phyloP scores from a whole-genome alignment of 108 stramenopile species.

The Skeletonema grethae region DNA sequence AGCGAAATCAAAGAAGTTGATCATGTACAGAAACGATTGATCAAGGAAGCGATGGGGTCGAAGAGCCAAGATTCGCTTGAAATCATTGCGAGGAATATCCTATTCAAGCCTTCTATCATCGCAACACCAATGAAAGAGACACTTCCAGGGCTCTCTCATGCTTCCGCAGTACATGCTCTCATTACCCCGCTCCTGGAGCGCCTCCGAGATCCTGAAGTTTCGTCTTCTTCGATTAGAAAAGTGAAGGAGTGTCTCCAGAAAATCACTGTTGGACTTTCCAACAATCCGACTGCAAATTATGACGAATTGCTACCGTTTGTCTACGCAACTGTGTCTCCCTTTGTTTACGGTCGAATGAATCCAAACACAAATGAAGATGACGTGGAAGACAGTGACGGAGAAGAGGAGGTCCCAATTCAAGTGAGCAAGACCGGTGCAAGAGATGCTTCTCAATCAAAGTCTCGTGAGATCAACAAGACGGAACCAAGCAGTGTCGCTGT shows the following conservation, averaged over 20 bases:
- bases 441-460: conserved; percentile 4
- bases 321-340: conserved; percentile 77
- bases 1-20: conserved; percentile 82
- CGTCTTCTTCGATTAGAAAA: conserved; percentile 56
- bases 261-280: conserved; percentile 86
- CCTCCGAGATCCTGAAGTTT: conserved; percentile 59
- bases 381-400: conserved; percentile 55
- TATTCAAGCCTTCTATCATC: conserved; percentile 66
- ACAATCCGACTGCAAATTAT: conserved; percentile 82
- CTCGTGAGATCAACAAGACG: conserved; percentile 20
- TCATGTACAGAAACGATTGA: conserved; percentile 69
- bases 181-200: conserved; percentile 77
- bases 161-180: conserved; percentile 71
- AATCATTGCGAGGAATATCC: conserved; percentile 62
- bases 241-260: conserved; percentile 85
- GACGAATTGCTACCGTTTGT: conserved; percentile 81
- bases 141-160: conserved; percentile 45
- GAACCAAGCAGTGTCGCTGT: conserved; percentile 31
- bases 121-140: conserved; percentile 32
- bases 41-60: conserved; percentile 88
- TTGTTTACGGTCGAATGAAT: conserved; percentile 42
- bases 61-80: conserved; percentile 85
- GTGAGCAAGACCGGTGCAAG: conserved; percentile 47
- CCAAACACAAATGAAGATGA: conserved; percentile 20
- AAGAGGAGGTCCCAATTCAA: conserved; percentile 47